These are phyloP conservation scores for Zygoascus ofunaensis DNA, from an alignment of 805 yeast species.

Conservation along the genomic window DNA sequence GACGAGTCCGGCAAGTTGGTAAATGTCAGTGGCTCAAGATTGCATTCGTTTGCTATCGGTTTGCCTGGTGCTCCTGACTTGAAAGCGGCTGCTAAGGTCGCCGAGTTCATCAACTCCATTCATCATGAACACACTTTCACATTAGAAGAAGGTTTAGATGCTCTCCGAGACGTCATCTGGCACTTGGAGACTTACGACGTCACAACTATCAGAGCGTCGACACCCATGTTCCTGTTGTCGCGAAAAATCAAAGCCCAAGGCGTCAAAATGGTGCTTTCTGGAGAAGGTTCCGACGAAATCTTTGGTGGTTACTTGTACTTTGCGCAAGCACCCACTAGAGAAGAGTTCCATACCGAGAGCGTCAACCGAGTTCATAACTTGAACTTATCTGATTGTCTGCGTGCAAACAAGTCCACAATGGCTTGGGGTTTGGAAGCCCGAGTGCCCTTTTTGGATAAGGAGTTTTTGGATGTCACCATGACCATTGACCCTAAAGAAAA, in stretches of 20 bases:
- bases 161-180: constrained; percentile 85
- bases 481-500: constrained; percentile 91
- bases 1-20: constrained; percentile 79
- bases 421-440: constrained; percentile 99
- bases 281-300: constrained; percentile 98
- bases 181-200: constrained; percentile 98
- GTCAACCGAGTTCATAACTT: constrained; percentile 95
- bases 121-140: constrained; percentile 99
- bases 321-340: constrained; percentile 89
- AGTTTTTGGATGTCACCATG: constrained; percentile 86
- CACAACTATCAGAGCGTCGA: constrained; percentile 97
- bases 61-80: constrained; percentile 97
- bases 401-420: constrained; percentile 99
- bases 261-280: constrained; percentile 97
- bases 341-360: constrained; percentile 92
- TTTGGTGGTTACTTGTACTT: constrained; percentile 98
- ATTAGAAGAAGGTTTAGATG: constrained; percentile 91
- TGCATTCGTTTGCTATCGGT: constrained; percentile 96
- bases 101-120: constrained; percentile 87
- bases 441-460: constrained; percentile 96
- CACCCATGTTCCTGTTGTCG: constrained; percentile 94
- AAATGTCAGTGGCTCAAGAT: constrained; percentile 49
- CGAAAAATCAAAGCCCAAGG: constrained; percentile 99
- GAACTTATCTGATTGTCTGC: constrained; percentile 91
- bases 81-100: constrained; percentile 92